These are phyloP conservation scores for Emmonsia crescens DNA, from an alignment of 2,329 filamentous ascomycete species.

Conservation along the genomic window DNA sequence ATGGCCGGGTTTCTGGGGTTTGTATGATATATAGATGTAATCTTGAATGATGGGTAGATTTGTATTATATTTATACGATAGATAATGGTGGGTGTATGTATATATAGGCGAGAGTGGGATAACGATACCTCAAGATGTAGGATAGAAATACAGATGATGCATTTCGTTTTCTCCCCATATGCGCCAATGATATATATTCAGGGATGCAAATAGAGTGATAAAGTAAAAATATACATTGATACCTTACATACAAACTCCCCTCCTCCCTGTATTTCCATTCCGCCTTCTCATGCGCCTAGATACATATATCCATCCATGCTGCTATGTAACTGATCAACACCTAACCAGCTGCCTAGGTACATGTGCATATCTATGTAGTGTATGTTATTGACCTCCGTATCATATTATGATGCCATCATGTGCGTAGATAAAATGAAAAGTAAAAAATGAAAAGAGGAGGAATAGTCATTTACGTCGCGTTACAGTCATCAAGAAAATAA, in stretches of 20 bases:
- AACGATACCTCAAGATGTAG: slow-evolving; percentile 5
- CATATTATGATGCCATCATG: not conserved
- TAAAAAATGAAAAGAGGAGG: not conserved
- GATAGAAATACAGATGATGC: not conserved
- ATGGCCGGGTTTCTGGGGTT: not conserved
- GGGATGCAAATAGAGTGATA: not conserved
- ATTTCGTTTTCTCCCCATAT: not conserved
- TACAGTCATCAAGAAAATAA: not conserved
- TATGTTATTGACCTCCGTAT: not conserved
- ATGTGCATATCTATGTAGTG: not conserved
- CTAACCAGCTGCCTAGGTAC: not conserved
- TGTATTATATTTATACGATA: slow-evolving; percentile 1
- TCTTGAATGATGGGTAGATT: slow-evolving; percentile 6
- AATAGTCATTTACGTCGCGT: not conserved
- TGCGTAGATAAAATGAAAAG: not conserved
- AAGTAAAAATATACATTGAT: not conserved
- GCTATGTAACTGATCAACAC: not conserved
- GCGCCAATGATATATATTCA: not conserved
- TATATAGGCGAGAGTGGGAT: not conserved
- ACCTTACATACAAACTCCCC: not conserved
- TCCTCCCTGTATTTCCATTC: not conserved
- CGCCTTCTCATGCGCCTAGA: not conserved
- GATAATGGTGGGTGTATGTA: slow-evolving; percentile 4
- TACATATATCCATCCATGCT: not conserved
- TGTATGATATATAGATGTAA: slow-evolving; percentile 6